Conservation (phyloP, 192 early-diverging fungal species). For the Umbelopsis isabellina region DNA sequence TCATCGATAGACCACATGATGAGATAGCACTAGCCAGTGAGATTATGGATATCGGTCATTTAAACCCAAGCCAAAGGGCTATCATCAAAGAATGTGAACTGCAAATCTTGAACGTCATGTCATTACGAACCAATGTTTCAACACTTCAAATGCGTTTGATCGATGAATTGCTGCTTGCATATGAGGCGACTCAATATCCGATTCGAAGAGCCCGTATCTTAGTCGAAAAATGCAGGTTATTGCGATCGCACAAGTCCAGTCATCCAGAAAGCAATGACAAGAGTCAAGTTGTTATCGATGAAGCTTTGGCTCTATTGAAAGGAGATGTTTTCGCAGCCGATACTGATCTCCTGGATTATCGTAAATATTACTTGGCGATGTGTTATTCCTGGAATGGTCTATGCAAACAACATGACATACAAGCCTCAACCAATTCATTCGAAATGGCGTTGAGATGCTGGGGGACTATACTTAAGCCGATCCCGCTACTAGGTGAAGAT, state of each 20-base stretch:
- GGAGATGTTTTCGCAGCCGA: constrained; percentile 34
- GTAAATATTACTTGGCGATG: constrained; percentile 60
- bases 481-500: constrained; percentile 12
- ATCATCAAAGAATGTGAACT: constrained; percentile 38
- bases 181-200: constrained; percentile 33
- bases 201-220: constrained; percentile 40
- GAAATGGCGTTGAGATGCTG: constrained; percentile 60
- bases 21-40: constrained; percentile 17
- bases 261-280: constrained; percentile 40
- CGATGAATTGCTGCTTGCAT: constrained; percentile 33
- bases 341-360: constrained; percentile 40
- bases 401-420: constrained; percentile 41
- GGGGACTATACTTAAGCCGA: constrained; percentile 51
- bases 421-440: constrained; percentile 45
- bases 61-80: constrained; percentile 18
- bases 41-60: background rate
- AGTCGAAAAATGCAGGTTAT: constrained; percentile 23
- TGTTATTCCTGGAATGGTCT: constrained; percentile 65
- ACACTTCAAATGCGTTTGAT: constrained; percentile 32
- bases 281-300: background rate
- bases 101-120: constrained; percentile 18
- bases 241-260: constrained; percentile 31
- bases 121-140: constrained; percentile 19
- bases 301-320: background rate
- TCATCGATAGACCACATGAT: constrained; percentile 19